Evolutionary conservation across 169 alveolate genomes (phyloP), one percentile per base, ranked within the genome.

Genomic region (Cystoisospora suis): DNA sequence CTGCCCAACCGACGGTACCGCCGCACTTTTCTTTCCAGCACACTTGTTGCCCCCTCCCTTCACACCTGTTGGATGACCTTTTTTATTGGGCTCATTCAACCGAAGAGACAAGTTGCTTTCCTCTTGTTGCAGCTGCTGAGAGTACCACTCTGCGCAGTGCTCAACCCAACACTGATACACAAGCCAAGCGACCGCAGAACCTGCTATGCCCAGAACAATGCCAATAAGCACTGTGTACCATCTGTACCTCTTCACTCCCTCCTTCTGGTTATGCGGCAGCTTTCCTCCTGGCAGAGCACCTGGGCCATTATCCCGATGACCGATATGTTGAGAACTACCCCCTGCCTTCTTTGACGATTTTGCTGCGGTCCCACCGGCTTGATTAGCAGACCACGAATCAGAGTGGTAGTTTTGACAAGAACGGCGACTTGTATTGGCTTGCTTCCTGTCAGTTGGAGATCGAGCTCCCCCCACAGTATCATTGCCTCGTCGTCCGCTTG

Each of bases 111-210:
- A 44, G 38, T 32, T 75, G 15, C 40, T 75, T 49, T 81, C 88
- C 23, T 81, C 88, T 53, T 81, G 75, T 53, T 81, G 75, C 47
- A 81, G 88, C 49, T 81, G 88, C 72, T 29, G 88, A 70, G 59
- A 45, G 49, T 81, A 34, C 45, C 56, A 81, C 46, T 46, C 88
- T 27, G 88, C 88, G 75, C 75, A 81, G 53, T 32, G 88, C 88
- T 81, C 88, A 45, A 29, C 75, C 88, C 88, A 81, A 53, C 72
- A 81, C 88, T 81, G 88, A 23, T 53, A 53, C 32, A 29, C 42
- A 32, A 49, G 56, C 88, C 88, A 81, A 20, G 87, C 87, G 45
- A 45, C 34, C 5, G 65, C 6, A 17, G 45, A 23, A 12, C 56
- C 40, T 36, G 32, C 72, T 0, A 34, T 32, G 32, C 40, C 34